Percentiles rank a stretch among this genome's conserved stretches.
Conservation (phyloP, 2,329 filamentous ascomycete genomes). For the Graphilbum fragrans region DNA sequence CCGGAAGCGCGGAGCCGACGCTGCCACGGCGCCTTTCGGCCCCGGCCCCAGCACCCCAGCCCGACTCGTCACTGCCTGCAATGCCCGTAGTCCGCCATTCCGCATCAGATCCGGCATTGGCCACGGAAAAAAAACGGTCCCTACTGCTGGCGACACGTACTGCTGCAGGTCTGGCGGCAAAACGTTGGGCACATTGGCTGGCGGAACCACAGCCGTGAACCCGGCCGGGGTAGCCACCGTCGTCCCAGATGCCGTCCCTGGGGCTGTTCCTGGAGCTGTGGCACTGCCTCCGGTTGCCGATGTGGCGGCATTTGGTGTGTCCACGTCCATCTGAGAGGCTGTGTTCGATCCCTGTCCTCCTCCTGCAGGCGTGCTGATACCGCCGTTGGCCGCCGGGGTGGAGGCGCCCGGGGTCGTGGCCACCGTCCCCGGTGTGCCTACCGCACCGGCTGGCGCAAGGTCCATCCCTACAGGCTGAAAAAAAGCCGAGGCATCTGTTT, state of each 20-base stretch:
- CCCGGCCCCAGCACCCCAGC: background rate
- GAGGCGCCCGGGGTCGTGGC: background rate
- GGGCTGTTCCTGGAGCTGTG: background rate
- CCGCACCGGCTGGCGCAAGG: background rate
- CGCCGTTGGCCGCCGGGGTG: background rate
- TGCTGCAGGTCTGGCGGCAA: constrained; percentile 36
- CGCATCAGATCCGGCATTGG: constrained; percentile 59
- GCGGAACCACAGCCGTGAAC: constrained; percentile 11
- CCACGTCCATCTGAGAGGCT: background rate
- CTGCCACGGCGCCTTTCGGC: background rate
- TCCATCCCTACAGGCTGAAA: constrained; percentile 2
- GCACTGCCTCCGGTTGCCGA: background rate
- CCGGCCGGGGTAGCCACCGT: constrained; percentile 18
- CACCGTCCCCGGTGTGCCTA: background rate
- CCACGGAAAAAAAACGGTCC: constrained; percentile 63
- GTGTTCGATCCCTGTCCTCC: too few species aligned
- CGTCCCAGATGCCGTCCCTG: constrained; percentile 5
- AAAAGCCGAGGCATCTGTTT: constrained; percentile 25
- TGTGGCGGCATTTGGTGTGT: constrained; percentile 4
- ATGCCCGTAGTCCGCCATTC: constrained; percentile 51
- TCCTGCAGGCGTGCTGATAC: background rate
- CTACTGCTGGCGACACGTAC: constrained; percentile 42
- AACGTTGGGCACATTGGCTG: constrained; percentile 18
- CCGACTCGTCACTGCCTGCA: constrained; percentile 29
- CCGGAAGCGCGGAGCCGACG: constrained; percentile 33